Conservation (phyloP, 495 filamentous ascomycete genomes). For the Penicillium tannophilum region DNA sequence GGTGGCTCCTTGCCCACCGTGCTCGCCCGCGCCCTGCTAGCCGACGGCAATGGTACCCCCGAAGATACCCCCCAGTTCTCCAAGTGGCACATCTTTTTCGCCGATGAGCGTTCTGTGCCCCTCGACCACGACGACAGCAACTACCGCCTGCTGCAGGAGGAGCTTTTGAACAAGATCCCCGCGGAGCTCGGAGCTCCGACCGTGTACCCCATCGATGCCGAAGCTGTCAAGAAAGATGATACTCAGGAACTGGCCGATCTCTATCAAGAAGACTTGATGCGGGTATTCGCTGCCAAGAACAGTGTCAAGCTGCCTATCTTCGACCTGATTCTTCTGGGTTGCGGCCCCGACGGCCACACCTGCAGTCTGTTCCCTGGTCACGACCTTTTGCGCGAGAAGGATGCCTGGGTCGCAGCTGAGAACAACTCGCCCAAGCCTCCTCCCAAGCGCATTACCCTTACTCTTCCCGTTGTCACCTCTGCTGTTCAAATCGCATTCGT, state of each 20-base stretch:
- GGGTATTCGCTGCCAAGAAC: slow-evolving; percentile 79
- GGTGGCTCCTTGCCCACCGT: slow-evolving; percentile 90
- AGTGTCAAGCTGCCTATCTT: slow-evolving; percentile 91
- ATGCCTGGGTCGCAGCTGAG: slow-evolving; percentile 90
- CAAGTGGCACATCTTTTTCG: slow-evolving; percentile 98
- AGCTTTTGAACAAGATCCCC: slow-evolving; percentile 87
- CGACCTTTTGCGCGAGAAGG: slow-evolving; percentile 79
- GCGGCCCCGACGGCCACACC: slow-evolving; percentile 94
- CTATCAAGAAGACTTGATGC: slow-evolving; percentile 89
- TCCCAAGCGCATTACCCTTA: slow-evolving; percentile 85
- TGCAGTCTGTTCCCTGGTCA: slow-evolving; percentile 95
- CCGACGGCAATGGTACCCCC: slow-evolving; percentile 53
- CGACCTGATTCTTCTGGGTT: slow-evolving; percentile 88
- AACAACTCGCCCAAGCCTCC: slow-evolving; percentile 95
- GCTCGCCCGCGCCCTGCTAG: slow-evolving; percentile 78
- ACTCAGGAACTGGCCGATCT: slow-evolving; percentile 89
- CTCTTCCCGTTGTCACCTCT: slow-evolving; percentile 84
- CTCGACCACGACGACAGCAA: slow-evolving; percentile 93
- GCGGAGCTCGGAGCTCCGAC: slow-evolving; percentile 60
- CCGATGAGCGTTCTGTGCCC: slow-evolving; percentile 93
- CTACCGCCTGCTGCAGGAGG: slow-evolving; percentile 82
- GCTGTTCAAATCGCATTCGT: slow-evolving; percentile 85
- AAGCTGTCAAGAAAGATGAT: slow-evolving; percentile 76
- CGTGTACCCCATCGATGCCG: slow-evolving; percentile 75
- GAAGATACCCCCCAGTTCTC: slow-evolving; percentile 72